A percentile compares a stretch with the other conserved stretches of the same genome.
Conservation (phyloP, 2,329 filamentous ascomycete species). For the Neopestalotiopsis sp. region DNA sequence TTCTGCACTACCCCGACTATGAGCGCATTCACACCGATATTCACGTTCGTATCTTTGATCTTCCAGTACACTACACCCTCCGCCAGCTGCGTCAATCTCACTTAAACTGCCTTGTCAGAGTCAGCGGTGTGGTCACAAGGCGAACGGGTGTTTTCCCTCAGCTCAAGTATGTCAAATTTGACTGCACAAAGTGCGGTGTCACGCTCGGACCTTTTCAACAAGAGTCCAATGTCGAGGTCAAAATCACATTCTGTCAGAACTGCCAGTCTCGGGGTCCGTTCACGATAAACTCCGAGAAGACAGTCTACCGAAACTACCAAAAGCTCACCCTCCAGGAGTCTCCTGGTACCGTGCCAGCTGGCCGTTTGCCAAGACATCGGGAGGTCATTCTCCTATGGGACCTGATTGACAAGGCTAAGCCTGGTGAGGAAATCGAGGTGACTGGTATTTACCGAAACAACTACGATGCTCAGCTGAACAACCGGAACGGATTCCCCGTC, state of each 20-base stretch:
- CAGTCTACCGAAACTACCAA: constrained; percentile 97
- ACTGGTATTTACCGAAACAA: constrained; percentile 98
- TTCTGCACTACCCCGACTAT: constrained; percentile 96
- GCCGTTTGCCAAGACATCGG: constrained; percentile 88
- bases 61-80: constrained; percentile 93
- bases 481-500: constrained; percentile 97
- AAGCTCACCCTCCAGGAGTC: constrained; percentile 97
- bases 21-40: constrained; percentile 97
- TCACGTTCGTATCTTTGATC: constrained; percentile 93
- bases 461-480: constrained; percentile 96
- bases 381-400: constrained; percentile 97
- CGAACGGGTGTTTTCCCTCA: constrained; percentile 96
- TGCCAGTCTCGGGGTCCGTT: constrained; percentile 96
- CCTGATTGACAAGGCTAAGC: constrained; percentile 94
- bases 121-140: constrained; percentile 93
- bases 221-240: constrained; percentile 95
- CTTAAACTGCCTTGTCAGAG: constrained; percentile 92
- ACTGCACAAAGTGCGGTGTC: constrained; percentile 90
- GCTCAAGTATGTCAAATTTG: constrained; percentile 97
- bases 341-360: constrained; percentile 93
- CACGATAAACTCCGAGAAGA: constrained; percentile 95
- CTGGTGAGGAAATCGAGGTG: constrained; percentile 95
- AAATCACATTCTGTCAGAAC: constrained; percentile 93
- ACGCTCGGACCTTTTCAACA: constrained; percentile 97
- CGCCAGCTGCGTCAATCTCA: constrained; percentile 94